A percentile compares a stretch with the other conserved stretches of the same genome.
phyloP scores from a whole-genome alignment of 352 stramenopile species.

The Phytophthora palmivora region DNA sequence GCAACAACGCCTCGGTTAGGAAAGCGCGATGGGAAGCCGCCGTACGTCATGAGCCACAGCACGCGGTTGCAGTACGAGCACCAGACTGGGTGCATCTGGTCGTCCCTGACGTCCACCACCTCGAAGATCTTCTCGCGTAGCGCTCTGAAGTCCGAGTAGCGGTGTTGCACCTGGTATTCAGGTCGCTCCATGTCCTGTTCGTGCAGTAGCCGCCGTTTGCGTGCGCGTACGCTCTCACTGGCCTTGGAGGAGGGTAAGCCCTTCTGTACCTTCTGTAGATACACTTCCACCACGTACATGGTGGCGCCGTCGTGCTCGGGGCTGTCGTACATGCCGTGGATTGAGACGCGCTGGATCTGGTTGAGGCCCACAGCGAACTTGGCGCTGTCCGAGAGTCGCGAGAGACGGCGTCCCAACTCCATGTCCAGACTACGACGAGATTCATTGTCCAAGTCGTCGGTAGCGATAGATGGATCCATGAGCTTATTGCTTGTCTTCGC shows the following conservation, averaged over 20 bases:
- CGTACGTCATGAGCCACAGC: conserved; percentile 49
- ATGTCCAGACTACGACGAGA: conserved; percentile 19
- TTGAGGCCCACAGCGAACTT: conserved; percentile 64
- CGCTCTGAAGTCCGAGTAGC: conserved; percentile 63
- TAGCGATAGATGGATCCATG: conserved; percentile 1
- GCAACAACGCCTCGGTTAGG: conserved; percentile 35
- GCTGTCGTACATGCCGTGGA: conserved; percentile 46
- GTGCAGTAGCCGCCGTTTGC: conserved; percentile 30
- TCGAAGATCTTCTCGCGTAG: conserved; percentile 46
- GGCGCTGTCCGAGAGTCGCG: conserved; percentile 56
- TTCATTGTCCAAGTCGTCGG: conserved; percentile 5
- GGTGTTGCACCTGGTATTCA: conserved; percentile 51
- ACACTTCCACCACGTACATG: conserved; percentile 64
- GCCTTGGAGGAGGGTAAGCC: conserved; percentile 45
- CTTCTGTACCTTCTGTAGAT: conserved; percentile 47
- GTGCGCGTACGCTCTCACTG: conserved; percentile 25
- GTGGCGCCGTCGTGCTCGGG: conserved; percentile 45
- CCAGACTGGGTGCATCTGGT: conserved; percentile 56
- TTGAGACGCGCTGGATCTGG: conserved; percentile 61
- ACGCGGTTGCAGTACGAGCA: conserved; percentile 63
- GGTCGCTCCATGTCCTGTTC: conserved; percentile 25
- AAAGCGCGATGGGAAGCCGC: conserved; percentile 57
- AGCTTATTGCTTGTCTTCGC: background rate
- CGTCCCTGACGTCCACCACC: conserved; percentile 26
- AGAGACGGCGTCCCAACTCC: conserved; percentile 40